Percentiles rank a stretch among this genome's conserved stretches.
These are phyloP conservation scores for Simplicillium sp. DNA, from an alignment of 2,329 filamentous ascomycete species.

Conservation along the genomic window DNA sequence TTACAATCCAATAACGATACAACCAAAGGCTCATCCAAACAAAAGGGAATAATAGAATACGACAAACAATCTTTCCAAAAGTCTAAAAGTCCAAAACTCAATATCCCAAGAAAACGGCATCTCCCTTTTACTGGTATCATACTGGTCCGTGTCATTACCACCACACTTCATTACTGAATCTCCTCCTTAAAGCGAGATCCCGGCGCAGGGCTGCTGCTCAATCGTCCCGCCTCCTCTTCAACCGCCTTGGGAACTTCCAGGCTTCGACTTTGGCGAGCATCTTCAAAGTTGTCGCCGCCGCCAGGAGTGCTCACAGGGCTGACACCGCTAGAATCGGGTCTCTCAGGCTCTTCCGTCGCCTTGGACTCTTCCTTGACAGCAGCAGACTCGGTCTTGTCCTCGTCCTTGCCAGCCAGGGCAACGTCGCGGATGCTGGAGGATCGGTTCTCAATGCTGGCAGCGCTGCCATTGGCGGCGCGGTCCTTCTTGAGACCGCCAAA, in stretches of 20 bases:
- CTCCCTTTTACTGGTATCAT: no score
- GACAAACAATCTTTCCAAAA: no score
- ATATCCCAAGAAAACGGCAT: no score
- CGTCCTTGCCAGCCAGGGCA: conserved; percentile 30
- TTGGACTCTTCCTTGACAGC: neutral
- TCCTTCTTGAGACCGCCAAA: conserved; percentile 36
- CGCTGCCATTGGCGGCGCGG: conserved; percentile 30
- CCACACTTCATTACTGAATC: conserved; percentile 21
- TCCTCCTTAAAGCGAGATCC: conserved; percentile 53
- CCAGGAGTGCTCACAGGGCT: conserved; percentile 31
- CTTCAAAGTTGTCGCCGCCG: conserved; percentile 14
- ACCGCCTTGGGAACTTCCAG: conserved; percentile 21
- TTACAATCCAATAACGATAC: no score
- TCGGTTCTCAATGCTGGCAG: conserved; percentile 30
- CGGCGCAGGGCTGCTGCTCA: conserved; percentile 41
- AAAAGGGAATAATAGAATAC: no score
- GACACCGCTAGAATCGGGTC: conserved; percentile 22
- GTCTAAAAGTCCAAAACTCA: no score
- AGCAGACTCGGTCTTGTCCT: conserved; percentile 12
- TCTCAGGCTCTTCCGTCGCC: neutral
- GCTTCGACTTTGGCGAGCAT: conserved; percentile 7
- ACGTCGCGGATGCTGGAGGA: conserved; percentile 36
- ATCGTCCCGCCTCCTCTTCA: conserved; percentile 19
- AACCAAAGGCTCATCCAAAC: no score
- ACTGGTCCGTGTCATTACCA: no score